Conservation (phyloP, 148 eudicot species). For the Rhododendron simsii region DNA sequence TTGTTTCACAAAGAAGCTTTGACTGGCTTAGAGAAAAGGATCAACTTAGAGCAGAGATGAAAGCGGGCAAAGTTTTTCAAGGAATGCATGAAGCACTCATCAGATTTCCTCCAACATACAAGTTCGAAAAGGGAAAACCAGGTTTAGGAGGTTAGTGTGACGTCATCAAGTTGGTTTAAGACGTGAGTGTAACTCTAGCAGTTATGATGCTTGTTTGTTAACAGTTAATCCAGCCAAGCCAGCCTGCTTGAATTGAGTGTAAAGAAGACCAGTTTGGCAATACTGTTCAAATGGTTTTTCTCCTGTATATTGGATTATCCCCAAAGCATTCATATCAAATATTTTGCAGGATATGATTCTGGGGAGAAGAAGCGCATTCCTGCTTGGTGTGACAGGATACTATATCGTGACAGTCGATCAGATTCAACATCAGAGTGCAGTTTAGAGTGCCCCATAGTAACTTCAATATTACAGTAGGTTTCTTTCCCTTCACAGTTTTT, state of each 20-base stretch:
- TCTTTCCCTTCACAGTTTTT: neutral
- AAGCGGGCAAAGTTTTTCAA: slow-evolving; percentile 93
- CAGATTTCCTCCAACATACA: slow-evolving; percentile 93
- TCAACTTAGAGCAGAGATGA: slow-evolving; percentile 97
- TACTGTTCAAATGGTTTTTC: neutral
- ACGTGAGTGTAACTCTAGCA: neutral
- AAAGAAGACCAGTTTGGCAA: neutral
- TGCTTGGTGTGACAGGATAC: slow-evolving; percentile 96
- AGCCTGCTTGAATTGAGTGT: neutral
- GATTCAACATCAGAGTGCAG: slow-evolving; percentile 55
- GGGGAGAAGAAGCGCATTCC: slow-evolving; percentile 99
- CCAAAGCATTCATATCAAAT: neutral
- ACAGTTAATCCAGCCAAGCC: neutral
- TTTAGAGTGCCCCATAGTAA: slow-evolving; percentile 76
- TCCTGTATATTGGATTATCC: neutral
- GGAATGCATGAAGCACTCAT: slow-evolving; percentile 96
- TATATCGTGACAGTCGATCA: slow-evolving; percentile 73
- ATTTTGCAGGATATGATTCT: slow-evolving; percentile 79
- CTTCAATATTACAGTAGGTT: slow-evolving; percentile 67
- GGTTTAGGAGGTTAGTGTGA: slow-evolving; percentile 81
- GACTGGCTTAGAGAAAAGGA: slow-evolving; percentile 98
- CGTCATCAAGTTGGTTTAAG: neutral
- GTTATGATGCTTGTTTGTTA: neutral
- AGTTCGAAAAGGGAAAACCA: slow-evolving; percentile 77
- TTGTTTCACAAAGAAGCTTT: slow-evolving; percentile 95